Base-by-base conservation (phyloP, 202 grass and related monocot species). In the Elaeis oleifera region DNA sequence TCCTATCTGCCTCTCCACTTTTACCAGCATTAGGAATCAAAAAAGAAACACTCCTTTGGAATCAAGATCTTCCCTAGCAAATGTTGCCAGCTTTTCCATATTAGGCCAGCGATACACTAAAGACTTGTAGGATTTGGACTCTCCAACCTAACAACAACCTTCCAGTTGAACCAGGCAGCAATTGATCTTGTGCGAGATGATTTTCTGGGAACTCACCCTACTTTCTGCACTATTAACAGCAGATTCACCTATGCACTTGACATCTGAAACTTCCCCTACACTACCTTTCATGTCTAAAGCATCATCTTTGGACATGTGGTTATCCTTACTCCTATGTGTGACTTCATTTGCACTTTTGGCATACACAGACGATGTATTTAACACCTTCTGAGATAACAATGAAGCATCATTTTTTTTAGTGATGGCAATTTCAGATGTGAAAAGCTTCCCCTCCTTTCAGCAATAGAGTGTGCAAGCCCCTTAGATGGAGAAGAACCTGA, bases 381-480 rank as follows among this genome's bases (percentile, higher is more conserved):
- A 21, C 5, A 50, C 53, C 15, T 60, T 81, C 67, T 62, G 80
- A 56, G 87, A 81, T 1, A 69, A 62, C 32, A 90, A 74, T 68
- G 84, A 76, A 53, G 81, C 78, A 68, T 83, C 79, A 44, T 44
- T 13, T 80, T 96, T 90, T 78, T 74, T 11, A 96, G 65, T 49
- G 81, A 76, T 80, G 87, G 79, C 67, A 96, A 62, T 74, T 96
- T 90, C 69, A 96, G 76, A 60, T 64, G 60, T 62, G 79, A 90
- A 85, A 96, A 90, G 25, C 87, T 80, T 49, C 91, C 87, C 75
- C 91, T 90, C 80, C 91, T 83, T 79, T 96, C 94, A 59, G 88
- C 88, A 82, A 99, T 94, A 23, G 88, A 99, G 27, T 71, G 74
- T 48, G 60, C 69, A 11, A 60, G 49, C 4, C 15, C 20, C 69